Percentiles rank a stretch among this genome's conserved stretches.
Conservation (phyloP, 352 stramenopile genomes). For the Thraustochytrium sp. region DNA sequence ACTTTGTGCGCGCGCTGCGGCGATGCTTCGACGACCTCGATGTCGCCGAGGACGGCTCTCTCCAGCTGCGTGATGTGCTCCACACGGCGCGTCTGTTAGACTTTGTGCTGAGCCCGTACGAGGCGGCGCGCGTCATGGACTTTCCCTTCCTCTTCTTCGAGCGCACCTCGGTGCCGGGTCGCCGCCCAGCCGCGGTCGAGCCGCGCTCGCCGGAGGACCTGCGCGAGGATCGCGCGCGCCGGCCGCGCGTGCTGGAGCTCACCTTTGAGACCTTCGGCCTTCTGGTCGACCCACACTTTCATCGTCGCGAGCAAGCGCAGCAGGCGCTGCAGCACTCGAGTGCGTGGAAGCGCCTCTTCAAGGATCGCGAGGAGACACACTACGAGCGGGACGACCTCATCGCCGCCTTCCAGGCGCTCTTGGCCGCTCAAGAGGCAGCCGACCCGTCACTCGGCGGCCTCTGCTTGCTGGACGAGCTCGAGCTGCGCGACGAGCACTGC, state of each 20-base stretch:
- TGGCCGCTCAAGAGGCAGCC: neutral
- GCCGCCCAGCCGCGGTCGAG: neutral
- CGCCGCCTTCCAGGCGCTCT: neutral
- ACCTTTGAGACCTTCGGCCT: neutral
- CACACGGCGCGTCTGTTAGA: neutral
- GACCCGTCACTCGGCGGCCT: neutral
- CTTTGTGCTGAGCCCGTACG: neutral
- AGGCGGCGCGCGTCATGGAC: neutral
- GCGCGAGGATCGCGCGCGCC: neutral
- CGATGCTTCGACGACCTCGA: slow-evolving; percentile 27
- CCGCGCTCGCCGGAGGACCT: neutral
- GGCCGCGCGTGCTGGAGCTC: neutral
- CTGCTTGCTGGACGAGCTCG: neutral
- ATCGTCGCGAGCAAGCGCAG: neutral
- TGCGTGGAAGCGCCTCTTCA: neutral
- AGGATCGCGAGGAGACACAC: neutral
- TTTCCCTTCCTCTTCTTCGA: slow-evolving; percentile 17
- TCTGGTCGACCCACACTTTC: neutral
- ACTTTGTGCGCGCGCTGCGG: neutral
- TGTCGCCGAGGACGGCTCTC: neutral
- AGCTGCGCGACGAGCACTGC: neutral
- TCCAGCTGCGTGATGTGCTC: neutral
- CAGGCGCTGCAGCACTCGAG: neutral
- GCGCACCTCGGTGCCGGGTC: neutral
- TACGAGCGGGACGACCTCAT: neutral